Percentiles rank a stretch among this genome's conserved stretches.
phyloP scores from a whole-genome alignment of 768 basidiomycete genomes.

The Mycena albidolilacea region DNA sequence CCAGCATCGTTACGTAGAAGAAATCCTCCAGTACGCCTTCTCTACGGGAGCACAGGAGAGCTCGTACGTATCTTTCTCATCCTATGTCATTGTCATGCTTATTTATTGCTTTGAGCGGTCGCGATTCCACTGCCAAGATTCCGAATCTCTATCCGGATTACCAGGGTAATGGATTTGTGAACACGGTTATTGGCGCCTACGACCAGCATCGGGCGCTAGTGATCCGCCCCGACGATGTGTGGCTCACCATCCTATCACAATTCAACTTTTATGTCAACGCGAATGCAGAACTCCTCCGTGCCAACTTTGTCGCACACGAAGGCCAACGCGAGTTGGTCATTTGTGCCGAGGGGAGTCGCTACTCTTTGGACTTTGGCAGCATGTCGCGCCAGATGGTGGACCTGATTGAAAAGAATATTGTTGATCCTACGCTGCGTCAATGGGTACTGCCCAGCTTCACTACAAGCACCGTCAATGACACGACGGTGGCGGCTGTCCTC shows the following conservation, averaged over 20 bases:
- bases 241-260: conserved; percentile 59
- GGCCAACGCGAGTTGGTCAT: conserved; percentile 41
- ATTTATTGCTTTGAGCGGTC: too few species aligned
- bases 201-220: conserved; percentile 46
- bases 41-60: too few species aligned
- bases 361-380: conserved; percentile 39
- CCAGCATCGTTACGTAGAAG: too few species aligned
- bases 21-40: too few species aligned
- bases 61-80: too few species aligned
- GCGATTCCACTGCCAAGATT: too few species aligned
- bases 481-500: conserved; percentile 53
- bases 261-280: conserved; percentile 58
- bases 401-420: conserved; percentile 46
- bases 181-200: conserved; percentile 18
- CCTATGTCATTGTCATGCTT: too few species aligned
- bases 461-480: conserved; percentile 59
- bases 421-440: conserved; percentile 48
- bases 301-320: conserved; percentile 47
- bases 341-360: background rate
- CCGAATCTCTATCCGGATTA: too few species aligned
- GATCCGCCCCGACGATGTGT: conserved; percentile 66
- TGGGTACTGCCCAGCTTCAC: conserved; percentile 62
- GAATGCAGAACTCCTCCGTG: conserved; percentile 51
- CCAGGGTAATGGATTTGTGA: conserved; percentile 3
- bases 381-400: conserved; percentile 45